Percentiles rank a stretch among this genome's conserved stretches.
Conservation (phyloP, 352 stramenopile genomes). For the Pythium phragmitis region DNA sequence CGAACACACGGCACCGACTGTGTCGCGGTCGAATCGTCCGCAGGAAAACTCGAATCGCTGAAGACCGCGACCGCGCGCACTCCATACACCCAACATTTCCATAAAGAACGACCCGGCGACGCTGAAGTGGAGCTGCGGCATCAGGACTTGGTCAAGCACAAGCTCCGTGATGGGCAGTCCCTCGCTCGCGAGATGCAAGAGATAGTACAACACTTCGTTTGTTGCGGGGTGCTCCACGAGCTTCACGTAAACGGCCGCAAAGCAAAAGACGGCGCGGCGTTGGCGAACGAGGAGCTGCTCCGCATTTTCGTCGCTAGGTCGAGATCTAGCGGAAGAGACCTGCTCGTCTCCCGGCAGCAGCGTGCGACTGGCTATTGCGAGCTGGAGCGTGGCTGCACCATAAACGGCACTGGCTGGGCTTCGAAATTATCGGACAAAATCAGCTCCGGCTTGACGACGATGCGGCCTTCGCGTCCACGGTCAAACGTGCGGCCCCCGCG, state of each 20-base stretch:
- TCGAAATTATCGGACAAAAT: not conserved
- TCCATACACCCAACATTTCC: not conserved
- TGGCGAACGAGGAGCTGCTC: not conserved
- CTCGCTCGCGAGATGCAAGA: not conserved
- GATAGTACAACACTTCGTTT: not conserved
- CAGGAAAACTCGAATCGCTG: not conserved
- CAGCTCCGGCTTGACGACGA: not conserved
- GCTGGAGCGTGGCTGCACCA: not conserved
- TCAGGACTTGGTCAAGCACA: not conserved
- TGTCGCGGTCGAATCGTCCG: not conserved
- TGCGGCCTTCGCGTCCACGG: not conserved
- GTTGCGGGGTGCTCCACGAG: not conserved
- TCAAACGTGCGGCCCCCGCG: not conserved
- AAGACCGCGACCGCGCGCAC: too few relatives aligned
- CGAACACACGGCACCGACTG: not conserved
- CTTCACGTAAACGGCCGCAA: not conserved
- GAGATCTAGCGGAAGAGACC: not conserved
- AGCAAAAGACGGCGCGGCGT: not conserved
- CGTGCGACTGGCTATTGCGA: not conserved
- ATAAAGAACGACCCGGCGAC: not conserved
- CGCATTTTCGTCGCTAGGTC: not conserved
- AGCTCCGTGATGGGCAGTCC: not conserved
- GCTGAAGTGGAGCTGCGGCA: not conserved
- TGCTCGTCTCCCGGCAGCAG: not conserved
- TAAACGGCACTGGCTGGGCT: not conserved